Conservation (phyloP, 768 basidiomycete species). For the Russula ochroleuca region DNA sequence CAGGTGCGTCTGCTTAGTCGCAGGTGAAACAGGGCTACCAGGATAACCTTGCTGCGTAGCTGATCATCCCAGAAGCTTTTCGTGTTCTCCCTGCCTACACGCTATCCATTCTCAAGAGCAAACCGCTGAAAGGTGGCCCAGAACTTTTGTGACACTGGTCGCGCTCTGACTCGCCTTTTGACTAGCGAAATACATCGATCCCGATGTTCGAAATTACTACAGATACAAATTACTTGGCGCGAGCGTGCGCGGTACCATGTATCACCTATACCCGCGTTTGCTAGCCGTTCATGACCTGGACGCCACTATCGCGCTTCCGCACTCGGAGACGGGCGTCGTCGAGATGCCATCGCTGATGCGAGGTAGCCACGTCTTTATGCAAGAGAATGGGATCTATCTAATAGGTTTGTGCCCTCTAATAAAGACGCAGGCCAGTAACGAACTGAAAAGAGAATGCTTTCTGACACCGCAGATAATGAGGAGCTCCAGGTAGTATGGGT, state of each 20-base stretch:
- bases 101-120: conserved; percentile 79
- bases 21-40: neutral
- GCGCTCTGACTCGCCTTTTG: neutral
- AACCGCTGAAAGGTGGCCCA: conserved; percentile 80
- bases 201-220: conserved; percentile 90
- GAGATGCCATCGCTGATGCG: conserved; percentile 76
- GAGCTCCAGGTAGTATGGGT: conserved; percentile 88
- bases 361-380: conserved; percentile 81
- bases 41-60: conserved; percentile 41
- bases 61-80: conserved; percentile 93
- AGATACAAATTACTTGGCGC: conserved; percentile 71
- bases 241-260: conserved; percentile 64
- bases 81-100: conserved; percentile 78
- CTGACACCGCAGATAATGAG: conserved; percentile 66
- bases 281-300: conserved; percentile 84
- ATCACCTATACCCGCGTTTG: conserved; percentile 82
- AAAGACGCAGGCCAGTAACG: neutral
- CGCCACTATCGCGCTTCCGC: conserved; percentile 64
- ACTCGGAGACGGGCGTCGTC: conserved; percentile 52
- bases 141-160: neutral
- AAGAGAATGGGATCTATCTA: conserved; percentile 85
- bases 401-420: conserved; percentile 53
- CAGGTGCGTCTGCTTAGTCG: conserved; percentile 52
- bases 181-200: conserved; percentile 77
- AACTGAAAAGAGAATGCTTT: conserved; percentile 1